Conservation (phyloP, 768 basidiomycete genomes). For the Mycena alexandri region DNA sequence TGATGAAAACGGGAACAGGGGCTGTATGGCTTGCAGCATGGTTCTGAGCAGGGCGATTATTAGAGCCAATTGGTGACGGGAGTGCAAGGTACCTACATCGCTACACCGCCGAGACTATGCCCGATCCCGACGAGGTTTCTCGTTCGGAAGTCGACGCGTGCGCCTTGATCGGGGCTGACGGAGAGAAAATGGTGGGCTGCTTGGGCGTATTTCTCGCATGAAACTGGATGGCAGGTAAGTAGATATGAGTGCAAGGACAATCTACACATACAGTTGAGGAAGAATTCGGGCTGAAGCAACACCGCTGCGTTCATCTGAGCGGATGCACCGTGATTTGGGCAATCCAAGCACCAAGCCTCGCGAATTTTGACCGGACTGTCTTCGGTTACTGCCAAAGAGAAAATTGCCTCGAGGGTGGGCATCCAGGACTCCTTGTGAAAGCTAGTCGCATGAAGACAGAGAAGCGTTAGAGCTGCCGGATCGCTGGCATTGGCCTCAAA, state of each 20-base stretch:
- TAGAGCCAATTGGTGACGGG: slow-evolving; percentile 6
- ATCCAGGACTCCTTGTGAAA: slow-evolving; percentile 85
- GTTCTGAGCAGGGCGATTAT: slow-evolving; percentile 51
- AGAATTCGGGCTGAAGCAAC: slow-evolving; percentile 58
- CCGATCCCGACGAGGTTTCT: slow-evolving; percentile 73
- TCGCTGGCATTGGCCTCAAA: slow-evolving; percentile 52
- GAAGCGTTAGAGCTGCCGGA: slow-evolving; percentile 64
- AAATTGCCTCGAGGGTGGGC: slow-evolving; percentile 65
- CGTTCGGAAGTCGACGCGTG: slow-evolving; percentile 59
- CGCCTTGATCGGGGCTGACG: slow-evolving; percentile 53
- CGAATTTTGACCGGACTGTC: slow-evolving; percentile 52
- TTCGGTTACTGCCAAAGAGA: slow-evolving; percentile 46
- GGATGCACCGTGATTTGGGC: slow-evolving; percentile 80
- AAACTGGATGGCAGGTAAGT: slow-evolving; percentile 54
- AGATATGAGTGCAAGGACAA: slow-evolving; percentile 12
- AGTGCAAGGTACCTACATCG: slow-evolving; percentile 59
- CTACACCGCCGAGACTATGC: slow-evolving; percentile 76
- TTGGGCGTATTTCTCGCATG: slow-evolving; percentile 73
- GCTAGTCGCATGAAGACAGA: slow-evolving; percentile 78
- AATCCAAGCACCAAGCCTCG: slow-evolving; percentile 78
- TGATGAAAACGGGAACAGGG: slow-evolving; percentile 59
- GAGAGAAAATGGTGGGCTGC: slow-evolving; percentile 70
- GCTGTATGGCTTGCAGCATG: slow-evolving; percentile 63
- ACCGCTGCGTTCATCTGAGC: slow-evolving; percentile 64
- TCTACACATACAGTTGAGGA: slow-evolving; percentile 57